Evolutionary conservation across 371 early-diverging fungal genomes (phyloP), one percentile per base, ranked within the genome.

Genomic region (Capillidium heterosporum): DNA sequence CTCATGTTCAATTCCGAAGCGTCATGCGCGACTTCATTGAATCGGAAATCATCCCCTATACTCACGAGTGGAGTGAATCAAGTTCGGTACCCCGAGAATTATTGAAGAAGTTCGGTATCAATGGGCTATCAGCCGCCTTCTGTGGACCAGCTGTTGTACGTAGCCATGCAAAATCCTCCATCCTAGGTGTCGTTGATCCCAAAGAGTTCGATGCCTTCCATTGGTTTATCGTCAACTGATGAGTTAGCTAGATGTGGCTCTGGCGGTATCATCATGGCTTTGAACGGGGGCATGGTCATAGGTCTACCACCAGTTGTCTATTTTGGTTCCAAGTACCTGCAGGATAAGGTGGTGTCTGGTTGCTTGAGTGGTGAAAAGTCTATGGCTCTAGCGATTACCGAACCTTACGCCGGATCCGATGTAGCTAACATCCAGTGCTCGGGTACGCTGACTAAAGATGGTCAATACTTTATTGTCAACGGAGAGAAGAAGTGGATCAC

Each of bases 401-500:
- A 80, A 57, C 80, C 82, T 21, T 64, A 66, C 19, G 80, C 76
- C 40, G 82, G 82, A 11, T 79, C 78, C 0, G 90, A 91, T 65
- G 91, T 91, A 2, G 89, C 89, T 41, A 81, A 80, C 60, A 62
- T 91, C 27, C 62, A 62, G 11, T 78, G 81, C 1, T 75, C 77
- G 29, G 90, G 89, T 10, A 78, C 77, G 59, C 77, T 82, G 63
- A 72, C 76, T 53, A 70, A 77, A 8, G 87, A 87, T 64, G 83
- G 83, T 2, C 66, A 77, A 60, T 63, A 77, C 56, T 89, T 75
- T 65, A 70, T 91, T 42, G 70, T 87, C 43, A 87, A 87, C 57
- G 87, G 88, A 44, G 87, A 87, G 65, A 90, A 90, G 75, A 87
- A 87, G 67, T 84, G 82, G 78, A 80, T 80, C 48, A 89, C 91